These are phyloP conservation scores for Lecanoromycetidae sp. DNA, from an alignment of 2,329 filamentous ascomycete genomes.

Conservation along the genomic window DNA sequence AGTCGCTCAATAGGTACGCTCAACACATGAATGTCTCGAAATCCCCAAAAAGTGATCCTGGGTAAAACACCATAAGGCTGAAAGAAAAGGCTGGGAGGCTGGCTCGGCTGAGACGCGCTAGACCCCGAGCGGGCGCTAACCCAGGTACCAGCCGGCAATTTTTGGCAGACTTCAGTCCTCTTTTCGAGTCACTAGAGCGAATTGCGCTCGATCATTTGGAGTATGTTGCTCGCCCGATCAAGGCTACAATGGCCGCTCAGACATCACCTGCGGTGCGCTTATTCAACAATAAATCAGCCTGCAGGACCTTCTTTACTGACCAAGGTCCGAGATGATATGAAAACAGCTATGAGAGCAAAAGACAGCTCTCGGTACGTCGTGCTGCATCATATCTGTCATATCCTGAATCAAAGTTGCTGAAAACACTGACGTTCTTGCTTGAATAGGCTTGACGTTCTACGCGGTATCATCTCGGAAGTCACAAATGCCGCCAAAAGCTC, in stretches of 20 bases:
- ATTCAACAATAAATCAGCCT: constrained; percentile 12
- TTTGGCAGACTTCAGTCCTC: too few species aligned
- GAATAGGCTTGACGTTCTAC: constrained; percentile 35
- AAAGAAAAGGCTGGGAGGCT: too few species aligned
- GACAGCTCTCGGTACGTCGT: constrained; percentile 32
- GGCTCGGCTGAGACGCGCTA: too few species aligned
- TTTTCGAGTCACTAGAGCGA: too few species aligned
- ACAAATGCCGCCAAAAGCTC: constrained; percentile 38
- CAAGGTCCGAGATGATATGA: constrained; percentile 35
- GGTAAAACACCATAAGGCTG: too few species aligned
- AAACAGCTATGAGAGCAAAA: constrained; percentile 38
- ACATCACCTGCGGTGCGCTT: constrained; percentile 3
- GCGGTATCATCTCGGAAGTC: constrained; percentile 37
- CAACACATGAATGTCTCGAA: too few species aligned
- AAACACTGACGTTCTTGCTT: background rate
- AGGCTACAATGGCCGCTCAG: background rate
- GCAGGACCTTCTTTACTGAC: constrained; percentile 32
- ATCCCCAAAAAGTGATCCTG: too few species aligned
- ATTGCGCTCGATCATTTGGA: background rate
- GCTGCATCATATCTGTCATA: constrained; percentile 4
- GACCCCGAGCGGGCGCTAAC: too few species aligned
- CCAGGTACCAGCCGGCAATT: too few species aligned
- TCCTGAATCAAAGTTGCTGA: background rate
- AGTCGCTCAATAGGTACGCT: too few species aligned
- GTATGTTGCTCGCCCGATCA: background rate